Evolutionary conservation across 1,284 basidiomycete genomes (phyloP), one percentile per base, ranked within the genome.

Genomic region (Xerocomus nothofagi): DNA sequence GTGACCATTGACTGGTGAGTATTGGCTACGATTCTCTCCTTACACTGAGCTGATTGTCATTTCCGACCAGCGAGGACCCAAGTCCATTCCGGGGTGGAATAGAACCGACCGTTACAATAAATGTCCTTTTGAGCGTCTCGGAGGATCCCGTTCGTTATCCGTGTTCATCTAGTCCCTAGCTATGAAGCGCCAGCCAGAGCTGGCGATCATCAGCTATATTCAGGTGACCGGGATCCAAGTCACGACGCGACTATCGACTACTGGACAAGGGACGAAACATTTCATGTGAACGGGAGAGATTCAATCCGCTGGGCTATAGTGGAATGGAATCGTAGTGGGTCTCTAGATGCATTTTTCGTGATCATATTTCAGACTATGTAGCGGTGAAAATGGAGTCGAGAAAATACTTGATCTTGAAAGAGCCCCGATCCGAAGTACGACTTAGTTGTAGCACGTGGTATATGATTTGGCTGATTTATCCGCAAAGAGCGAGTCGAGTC

Each of bases 391-490:
- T n/a, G n/a, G n/a, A n/a, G n/a, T n/a, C n/a, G n/a, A n/a, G n/a
- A n/a, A n/a, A n/a, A n/a, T n/a, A n/a, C n/a, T n/a, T n/a, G n/a
- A n/a, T n/a, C n/a, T n/a, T n/a, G n/a, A n/a, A n/a, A n/a, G n/a
- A n/a, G n/a, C n/a, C 17, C 8, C 12, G 17, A 44, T 26, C 40
- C n/a, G n/a, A n/a, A n/a, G 15, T 21, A 8, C n/a, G n/a, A n/a
- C n/a, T n/a, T n/a, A n/a, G n/a, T n/a, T 8, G 27, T 32, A 18
- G 20, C 59, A 57, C 58, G 58, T 57, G 57, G 51, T 20, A 30
- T 39, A 41, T 44, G 9, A 34, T 5, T 40, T 1, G 32, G 24
- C 31, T 36, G 46, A 46, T 46, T 34, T 32, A 44, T 40, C 34
- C 38, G n/a, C n/a, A n/a, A n/a, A 5, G 34, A 24, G 34, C 17